Evolutionary conservation across 345 rosid genomes (phyloP).

Genomic region (Capsella bursapastoris): DNA sequence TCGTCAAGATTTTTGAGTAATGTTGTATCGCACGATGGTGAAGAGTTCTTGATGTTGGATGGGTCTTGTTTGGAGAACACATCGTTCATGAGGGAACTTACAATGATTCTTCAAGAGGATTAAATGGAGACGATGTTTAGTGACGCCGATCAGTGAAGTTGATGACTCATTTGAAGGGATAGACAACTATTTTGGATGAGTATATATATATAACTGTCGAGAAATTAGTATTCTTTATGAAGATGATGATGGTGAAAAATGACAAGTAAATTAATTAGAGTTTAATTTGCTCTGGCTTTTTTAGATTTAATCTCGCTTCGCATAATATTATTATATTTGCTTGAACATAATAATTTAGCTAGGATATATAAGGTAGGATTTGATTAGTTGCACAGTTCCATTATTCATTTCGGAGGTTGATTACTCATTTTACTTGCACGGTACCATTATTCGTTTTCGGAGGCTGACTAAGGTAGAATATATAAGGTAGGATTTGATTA

Average conservation of each 20-base stretch:
- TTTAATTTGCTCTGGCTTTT: constrained; percentile 17
- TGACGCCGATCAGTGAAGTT: constrained; percentile 21
- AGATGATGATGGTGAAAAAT: constrained; percentile 27
- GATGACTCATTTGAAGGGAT: constrained; percentile 32
- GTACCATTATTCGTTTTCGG: too few relatives aligned
- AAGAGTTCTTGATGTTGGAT: constrained; percentile 37
- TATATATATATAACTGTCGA: not conserved
- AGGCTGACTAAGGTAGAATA: too few relatives aligned
- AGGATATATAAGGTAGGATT: too few relatives aligned
- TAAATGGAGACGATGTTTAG: constrained; percentile 1
- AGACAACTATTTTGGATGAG: constrained; percentile 27
- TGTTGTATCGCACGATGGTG: constrained; percentile 23
- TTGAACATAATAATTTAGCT: too few relatives aligned
- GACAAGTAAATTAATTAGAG: constrained; percentile 33
- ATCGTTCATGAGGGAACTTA: constrained; percentile 37
- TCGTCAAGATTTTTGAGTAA: constrained; percentile 26
- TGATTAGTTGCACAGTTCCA: too few relatives aligned
- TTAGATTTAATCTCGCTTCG: too few relatives aligned
- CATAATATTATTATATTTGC: too few relatives aligned
- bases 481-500: too few relatives aligned
- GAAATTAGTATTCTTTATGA: not conserved
- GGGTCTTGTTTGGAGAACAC: constrained; percentile 34
- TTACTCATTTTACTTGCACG: too few relatives aligned
- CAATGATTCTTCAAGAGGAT: constrained; percentile 35
- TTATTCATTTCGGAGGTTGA: too few relatives aligned